These are phyloP conservation scores for Papiliotrema fonsecae DNA, from an alignment of 1,284 basidiomycete genomes.

Conservation along the genomic window DNA sequence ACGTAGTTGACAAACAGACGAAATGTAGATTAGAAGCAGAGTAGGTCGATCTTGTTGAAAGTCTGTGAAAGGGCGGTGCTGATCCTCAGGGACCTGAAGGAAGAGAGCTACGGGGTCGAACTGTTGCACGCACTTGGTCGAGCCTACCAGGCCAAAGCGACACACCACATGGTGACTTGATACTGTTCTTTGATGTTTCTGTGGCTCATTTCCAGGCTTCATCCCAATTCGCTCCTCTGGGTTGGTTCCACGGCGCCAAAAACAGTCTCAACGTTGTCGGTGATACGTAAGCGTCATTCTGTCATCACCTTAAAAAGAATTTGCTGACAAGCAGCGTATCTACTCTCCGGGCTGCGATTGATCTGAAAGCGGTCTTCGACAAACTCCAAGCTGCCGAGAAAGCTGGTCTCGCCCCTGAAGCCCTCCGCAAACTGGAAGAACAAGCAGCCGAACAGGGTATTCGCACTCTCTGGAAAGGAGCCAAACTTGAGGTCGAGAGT, in stretches of 20 bases:
- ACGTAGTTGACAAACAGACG: conserved; percentile 42
- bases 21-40: conserved; percentile 79
- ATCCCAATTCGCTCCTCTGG: conserved; percentile 43
- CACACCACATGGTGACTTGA: conserved; percentile 45
- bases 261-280: conserved; percentile 90
- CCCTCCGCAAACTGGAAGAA: conserved; percentile 86
- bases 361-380: conserved; percentile 92
- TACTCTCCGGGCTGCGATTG: conserved; percentile 59
- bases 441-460: conserved; percentile 92
- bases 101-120: conserved; percentile 90
- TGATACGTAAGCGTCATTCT: conserved; percentile 74
- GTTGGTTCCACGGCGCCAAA: conserved; percentile 92
- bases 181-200: not conserved
- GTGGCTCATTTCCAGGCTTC: conserved; percentile 56
- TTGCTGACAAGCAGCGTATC: conserved; percentile 61
- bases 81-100: conserved; percentile 64
- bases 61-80: too few species aligned
- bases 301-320: not conserved
- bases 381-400: conserved; percentile 90
- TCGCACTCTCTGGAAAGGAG: conserved; percentile 88
- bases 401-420: conserved; percentile 77
- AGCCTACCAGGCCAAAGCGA: conserved; percentile 78
- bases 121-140: conserved; percentile 87
- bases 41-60: too few species aligned
- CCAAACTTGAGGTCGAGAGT: conserved; percentile 91